Evolutionary conservation across 2,329 filamentous ascomycete species (phyloP), one percentile per base, ranked within the genome.

Genomic region (Rhytidhysteron rufulum): DNA sequence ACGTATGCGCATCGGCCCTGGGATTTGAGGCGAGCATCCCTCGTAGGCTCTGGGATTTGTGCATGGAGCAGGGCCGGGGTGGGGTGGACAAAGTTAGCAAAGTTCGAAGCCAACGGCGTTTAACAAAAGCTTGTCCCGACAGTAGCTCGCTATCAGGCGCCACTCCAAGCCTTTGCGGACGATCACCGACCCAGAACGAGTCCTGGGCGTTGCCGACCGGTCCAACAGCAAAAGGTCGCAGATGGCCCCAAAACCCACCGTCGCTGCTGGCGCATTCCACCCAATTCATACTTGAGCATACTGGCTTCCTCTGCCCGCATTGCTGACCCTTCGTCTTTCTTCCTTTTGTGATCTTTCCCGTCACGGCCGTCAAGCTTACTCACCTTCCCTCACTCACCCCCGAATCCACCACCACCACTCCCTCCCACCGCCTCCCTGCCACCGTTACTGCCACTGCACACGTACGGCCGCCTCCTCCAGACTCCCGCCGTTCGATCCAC

Each of bases 101-200:
- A 50, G 50, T 43, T 45, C 46, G 48, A 49, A 54, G 50, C 47
- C 51, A 60, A 54, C 56, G 54, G 55, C 55, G 53, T 59, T 56
- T 55, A 57, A 56, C 52, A 64, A n/a, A 63, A 64, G 59, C 60
- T 64, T 62, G 58, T 53, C 52, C 44, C 53, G 54, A 53, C 57
- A 54, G 58, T 60, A 55, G 58, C 56, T 57, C 52, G 48, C 57
- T 57, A 54, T 60, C 54, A 53, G 53, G 35, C 57, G 58, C 59
- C 58, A 60, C 56, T 50, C 54, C 56, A 59, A 51, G 53, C 47
- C 37, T 54, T 62, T 44, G 57, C 58, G 57, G 57, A 47, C 55
- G 58, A 63, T 63, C 61, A 58, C 41, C 42, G 51, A 39, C 25
- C 45, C 44, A 48, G 48, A n/a, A n/a, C n/a, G n/a, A n/a, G n/a